phyloP scores from a whole-genome alignment of 371 early-diverging fungal genomes.

The Dichotomocladium elegans region DNA sequence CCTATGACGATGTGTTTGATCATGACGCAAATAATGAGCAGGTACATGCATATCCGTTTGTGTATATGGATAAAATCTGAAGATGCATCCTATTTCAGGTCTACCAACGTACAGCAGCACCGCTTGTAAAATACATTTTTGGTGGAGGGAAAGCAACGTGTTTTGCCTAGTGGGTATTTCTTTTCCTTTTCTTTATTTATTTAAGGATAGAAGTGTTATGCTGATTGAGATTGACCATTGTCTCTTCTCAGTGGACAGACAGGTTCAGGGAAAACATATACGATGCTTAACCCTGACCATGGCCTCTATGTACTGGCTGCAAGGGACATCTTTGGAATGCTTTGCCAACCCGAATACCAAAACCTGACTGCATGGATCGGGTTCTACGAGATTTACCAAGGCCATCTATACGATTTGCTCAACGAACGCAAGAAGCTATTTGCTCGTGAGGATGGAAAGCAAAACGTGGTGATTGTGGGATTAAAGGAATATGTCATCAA shows the following conservation, averaged over 20 bases:
- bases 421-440: slow-evolving; percentile 82
- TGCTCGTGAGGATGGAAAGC: slow-evolving; percentile 93
- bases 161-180: slow-evolving; percentile 85
- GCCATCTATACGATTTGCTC: slow-evolving; percentile 89
- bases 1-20: slow-evolving; percentile 96
- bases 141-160: slow-evolving; percentile 94
- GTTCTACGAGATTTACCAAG: slow-evolving; percentile 96
- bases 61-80: background rate
- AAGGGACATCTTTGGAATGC: slow-evolving; percentile 77
- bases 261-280: slow-evolving; percentile 92
- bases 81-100: background rate
- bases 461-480: slow-evolving; percentile 85
- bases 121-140: slow-evolving; percentile 90
- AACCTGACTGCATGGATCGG: slow-evolving; percentile 78
- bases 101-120: slow-evolving; percentile 85
- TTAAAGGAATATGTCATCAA: slow-evolving; percentile 79
- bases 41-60: too few species aligned
- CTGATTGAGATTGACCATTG: too few species aligned
- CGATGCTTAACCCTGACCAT: slow-evolving; percentile 84
- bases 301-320: slow-evolving; percentile 90
- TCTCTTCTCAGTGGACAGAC: slow-evolving; percentile 82
- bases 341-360: slow-evolving; percentile 68
- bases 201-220: too few species aligned
- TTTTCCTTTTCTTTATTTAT: background rate
- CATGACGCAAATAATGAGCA: slow-evolving; percentile 74